Conservation (phyloP, 805 yeast genomes). For the Candida rishiriensis region DNA sequence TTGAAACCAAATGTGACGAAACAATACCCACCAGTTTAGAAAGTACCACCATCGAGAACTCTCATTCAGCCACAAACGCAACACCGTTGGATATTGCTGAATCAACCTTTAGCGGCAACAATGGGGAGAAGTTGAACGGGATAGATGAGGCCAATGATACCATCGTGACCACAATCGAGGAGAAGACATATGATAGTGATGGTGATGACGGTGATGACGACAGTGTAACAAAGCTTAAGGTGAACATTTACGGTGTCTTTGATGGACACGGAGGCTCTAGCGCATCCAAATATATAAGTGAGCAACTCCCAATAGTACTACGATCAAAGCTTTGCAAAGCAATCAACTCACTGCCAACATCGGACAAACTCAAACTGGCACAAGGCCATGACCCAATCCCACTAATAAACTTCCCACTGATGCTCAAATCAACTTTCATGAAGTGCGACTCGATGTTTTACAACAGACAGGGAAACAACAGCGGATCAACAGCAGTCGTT, state of each 20-base stretch:
- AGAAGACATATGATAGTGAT: background rate
- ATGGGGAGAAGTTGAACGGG: too few relatives aligned
- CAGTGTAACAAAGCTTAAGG: slow-evolving; percentile 5
- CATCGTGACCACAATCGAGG: too few relatives aligned
- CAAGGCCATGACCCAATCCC: slow-evolving; percentile 13
- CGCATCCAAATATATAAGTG: slow-evolving; percentile 51
- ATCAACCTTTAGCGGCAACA: too few relatives aligned
- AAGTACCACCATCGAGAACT: too few relatives aligned
- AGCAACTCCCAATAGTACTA: slow-evolving; percentile 29
- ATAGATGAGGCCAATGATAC: too few relatives aligned
- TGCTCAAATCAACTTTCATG: slow-evolving; percentile 41
- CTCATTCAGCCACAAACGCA: too few relatives aligned
- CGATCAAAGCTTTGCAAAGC: slow-evolving; percentile 13
- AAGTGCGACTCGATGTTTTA: slow-evolving; percentile 42
- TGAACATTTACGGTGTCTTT: slow-evolving; percentile 62
- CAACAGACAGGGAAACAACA: slow-evolving; percentile 32
- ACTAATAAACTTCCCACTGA: slow-evolving; percentile 22
- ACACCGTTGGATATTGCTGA: too few relatives aligned
- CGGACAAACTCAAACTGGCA: slow-evolving; percentile 11
- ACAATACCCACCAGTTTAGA: too few relatives aligned
- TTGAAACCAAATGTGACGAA: too few relatives aligned
- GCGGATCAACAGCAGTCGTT: slow-evolving; percentile 53
- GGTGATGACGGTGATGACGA: slow-evolving; percentile 1
- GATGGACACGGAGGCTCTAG: slow-evolving; percentile 81
- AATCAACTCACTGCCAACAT: slow-evolving; percentile 14